A percentile compares a stretch with the other conserved stretches of the same genome.
phyloP scores from a whole-genome alignment of 2,329 filamentous ascomycete genomes.

The Colletotrichum nymphaeae region DNA sequence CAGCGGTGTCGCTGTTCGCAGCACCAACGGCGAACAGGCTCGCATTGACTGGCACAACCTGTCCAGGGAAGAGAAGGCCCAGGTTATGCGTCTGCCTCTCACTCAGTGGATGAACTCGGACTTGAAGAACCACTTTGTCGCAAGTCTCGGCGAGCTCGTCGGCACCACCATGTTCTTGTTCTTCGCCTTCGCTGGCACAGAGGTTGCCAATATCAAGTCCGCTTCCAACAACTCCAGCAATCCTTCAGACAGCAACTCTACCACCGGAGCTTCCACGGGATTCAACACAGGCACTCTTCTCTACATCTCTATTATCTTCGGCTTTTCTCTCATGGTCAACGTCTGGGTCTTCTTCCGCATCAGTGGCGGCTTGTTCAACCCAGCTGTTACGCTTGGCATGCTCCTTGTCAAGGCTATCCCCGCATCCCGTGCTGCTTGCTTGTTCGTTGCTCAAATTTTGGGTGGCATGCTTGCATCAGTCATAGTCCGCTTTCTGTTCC shows the following conservation, averaged over 20 bases:
- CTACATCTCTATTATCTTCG: conserved; percentile 55
- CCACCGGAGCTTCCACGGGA: conserved; percentile 54
- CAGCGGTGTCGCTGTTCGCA: conserved; percentile 18
- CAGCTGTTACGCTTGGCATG: conserved; percentile 61
- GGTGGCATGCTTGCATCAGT: conserved; percentile 57
- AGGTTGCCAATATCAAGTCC: conserved; percentile 52
- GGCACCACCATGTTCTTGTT: conserved; percentile 57
- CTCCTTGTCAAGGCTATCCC: conserved; percentile 61
- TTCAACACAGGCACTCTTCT: conserved; percentile 56
- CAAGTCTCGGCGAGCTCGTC: conserved; percentile 51
- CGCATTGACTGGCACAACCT: conserved; percentile 52
- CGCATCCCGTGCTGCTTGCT: conserved; percentile 54
- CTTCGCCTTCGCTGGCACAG: conserved; percentile 55
- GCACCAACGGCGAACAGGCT: conserved; percentile 33
- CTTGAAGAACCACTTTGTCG: conserved; percentile 56
- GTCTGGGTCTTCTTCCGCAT: conserved; percentile 62
- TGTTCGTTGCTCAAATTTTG: conserved; percentile 63
- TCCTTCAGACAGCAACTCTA: conserved; percentile 45
- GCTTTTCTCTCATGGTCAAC: conserved; percentile 57
- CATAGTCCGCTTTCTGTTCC: conserved; percentile 55
- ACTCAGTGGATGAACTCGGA: conserved; percentile 59
- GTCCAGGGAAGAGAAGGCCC: conserved; percentile 51
- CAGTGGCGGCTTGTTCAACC: conserved; percentile 52
- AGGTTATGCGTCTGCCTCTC: conserved; percentile 57
- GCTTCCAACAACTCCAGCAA: conserved; percentile 39